Conservation (phyloP, 23 red algal genomes). For the Gracilaria gracilis region DNA sequence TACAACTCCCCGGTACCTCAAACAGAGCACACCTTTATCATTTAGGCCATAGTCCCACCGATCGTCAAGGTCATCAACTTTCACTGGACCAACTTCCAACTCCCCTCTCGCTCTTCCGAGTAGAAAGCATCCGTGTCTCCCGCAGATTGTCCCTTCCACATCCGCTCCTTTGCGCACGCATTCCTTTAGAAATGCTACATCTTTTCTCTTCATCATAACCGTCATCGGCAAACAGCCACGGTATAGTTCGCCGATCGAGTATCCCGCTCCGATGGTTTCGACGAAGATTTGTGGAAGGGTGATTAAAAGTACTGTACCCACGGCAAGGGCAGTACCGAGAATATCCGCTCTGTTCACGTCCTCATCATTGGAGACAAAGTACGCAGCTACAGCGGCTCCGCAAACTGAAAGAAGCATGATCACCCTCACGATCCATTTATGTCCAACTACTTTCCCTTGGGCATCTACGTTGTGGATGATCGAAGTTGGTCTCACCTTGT, state of each 20-base stretch:
- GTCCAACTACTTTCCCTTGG: not conserved
- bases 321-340: not conserved
- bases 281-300: not conserved
- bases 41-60: constrained; percentile 21
- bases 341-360: constrained; percentile 1
- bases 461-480: not conserved
- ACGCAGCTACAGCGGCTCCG: not conserved
- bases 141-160: not conserved
- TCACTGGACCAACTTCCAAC: constrained; percentile 1
- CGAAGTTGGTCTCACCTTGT: not conserved
- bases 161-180: constrained; percentile 11
- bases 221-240: constrained; percentile 17
- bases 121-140: constrained; percentile 28
- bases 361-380: not conserved
- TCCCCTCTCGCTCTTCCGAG: constrained; percentile 5
- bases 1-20: constrained; percentile 8
- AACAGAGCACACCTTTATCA: not conserved
- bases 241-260: not conserved
- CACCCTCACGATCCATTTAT: not conserved
- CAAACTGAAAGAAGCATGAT: not conserved
- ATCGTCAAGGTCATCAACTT: constrained; percentile 22
- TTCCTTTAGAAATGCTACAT: constrained; percentile 21
- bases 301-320: not conserved
- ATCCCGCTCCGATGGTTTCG: constrained; percentile 7
- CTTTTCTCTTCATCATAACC: not conserved